phyloP scores from a whole-genome alignment of 352 stramenopile species.

The Pythium insidiosum region DNA sequence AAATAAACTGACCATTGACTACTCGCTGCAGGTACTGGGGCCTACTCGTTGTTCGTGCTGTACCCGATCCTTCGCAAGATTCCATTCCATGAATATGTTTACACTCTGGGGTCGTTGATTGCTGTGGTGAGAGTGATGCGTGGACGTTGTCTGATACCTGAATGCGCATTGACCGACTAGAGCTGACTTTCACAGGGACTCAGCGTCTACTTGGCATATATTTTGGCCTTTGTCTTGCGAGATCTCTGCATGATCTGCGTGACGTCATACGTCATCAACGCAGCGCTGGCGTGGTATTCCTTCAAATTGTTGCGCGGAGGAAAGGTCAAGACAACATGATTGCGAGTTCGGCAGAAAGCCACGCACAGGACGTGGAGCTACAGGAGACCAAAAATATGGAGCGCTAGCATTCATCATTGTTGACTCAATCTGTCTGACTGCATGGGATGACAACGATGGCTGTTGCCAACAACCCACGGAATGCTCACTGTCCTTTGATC shows the following conservation, averaged over 20 bases:
- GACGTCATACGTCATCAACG: slow-evolving; percentile 42
- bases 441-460: too few relatives aligned
- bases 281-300: slow-evolving; percentile 32
- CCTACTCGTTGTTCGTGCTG: slow-evolving; percentile 35
- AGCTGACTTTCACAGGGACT: too few relatives aligned
- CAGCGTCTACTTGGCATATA: slow-evolving; percentile 43
- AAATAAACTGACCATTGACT: not conserved
- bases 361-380: too few relatives aligned
- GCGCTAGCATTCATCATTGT: too few relatives aligned
- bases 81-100: slow-evolving; percentile 36
- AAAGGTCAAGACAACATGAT: not conserved
- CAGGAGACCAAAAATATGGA: too few relatives aligned
- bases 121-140: not conserved
- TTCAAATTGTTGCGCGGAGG: slow-evolving; percentile 20
- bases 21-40: slow-evolving; percentile 19
- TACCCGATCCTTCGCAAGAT: slow-evolving; percentile 29
- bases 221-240: slow-evolving; percentile 42
- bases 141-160: too few relatives aligned
- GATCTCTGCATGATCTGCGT: slow-evolving; percentile 55
- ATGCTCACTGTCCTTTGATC: too few relatives aligned
- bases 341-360: too few relatives aligned
- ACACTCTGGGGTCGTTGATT: too few relatives aligned
- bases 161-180: too few relatives aligned
- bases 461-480: too few relatives aligned
- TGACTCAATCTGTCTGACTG: too few relatives aligned